Conservation (phyloP, 768 basidiomycete genomes). For the Steccherinum ochraceum region DNA sequence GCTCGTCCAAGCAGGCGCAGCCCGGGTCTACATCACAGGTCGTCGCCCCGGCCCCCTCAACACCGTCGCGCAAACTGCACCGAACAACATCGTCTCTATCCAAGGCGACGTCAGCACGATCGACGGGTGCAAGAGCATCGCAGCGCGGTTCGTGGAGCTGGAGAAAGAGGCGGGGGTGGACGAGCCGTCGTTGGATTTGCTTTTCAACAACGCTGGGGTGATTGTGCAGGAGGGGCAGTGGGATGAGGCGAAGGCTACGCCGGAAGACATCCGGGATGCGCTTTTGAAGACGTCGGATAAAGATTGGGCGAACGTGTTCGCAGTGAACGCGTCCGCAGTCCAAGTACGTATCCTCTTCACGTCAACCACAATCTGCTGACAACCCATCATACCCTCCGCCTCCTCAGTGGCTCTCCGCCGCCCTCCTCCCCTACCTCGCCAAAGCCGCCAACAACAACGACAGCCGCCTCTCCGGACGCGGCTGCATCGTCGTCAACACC, state of each 20-base stretch:
- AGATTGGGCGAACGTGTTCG: conserved; percentile 11
- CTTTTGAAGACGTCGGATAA: conserved; percentile 10
- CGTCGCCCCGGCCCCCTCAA: conserved; percentile 8
- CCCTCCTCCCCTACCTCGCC: conserved; percentile 11
- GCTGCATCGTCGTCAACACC: conserved; percentile 12
- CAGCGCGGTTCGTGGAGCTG: conserved; percentile 5
- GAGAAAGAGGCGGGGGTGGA: conserved; percentile 6
- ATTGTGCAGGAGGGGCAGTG: conserved; percentile 8
- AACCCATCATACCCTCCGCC: neutral
- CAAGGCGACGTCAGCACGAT: conserved; percentile 12
- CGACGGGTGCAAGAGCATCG: conserved; percentile 8
- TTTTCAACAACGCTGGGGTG: conserved; percentile 11
- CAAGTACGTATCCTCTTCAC: conserved; percentile 6
- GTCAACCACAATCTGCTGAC: neutral
- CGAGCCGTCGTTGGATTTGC: conserved; percentile 7
- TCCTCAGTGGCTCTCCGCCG: conserved; percentile 15
- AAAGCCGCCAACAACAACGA: conserved; percentile 6
- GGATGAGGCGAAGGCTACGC: conserved; percentile 4
- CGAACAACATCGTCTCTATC: conserved; percentile 6
- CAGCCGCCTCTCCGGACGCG: conserved; percentile 9
- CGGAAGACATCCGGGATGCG: conserved; percentile 9
- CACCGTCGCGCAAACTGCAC: neutral
- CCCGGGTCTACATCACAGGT: conserved; percentile 15
- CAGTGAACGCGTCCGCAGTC: conserved; percentile 9
- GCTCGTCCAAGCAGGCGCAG: conserved; percentile 8